Percentiles rank a stretch among this genome's conserved stretches.
Evolutionary conservation across 768 basidiomycete species (phyloP).

Genomic region (Suillus brevipes): DNA sequence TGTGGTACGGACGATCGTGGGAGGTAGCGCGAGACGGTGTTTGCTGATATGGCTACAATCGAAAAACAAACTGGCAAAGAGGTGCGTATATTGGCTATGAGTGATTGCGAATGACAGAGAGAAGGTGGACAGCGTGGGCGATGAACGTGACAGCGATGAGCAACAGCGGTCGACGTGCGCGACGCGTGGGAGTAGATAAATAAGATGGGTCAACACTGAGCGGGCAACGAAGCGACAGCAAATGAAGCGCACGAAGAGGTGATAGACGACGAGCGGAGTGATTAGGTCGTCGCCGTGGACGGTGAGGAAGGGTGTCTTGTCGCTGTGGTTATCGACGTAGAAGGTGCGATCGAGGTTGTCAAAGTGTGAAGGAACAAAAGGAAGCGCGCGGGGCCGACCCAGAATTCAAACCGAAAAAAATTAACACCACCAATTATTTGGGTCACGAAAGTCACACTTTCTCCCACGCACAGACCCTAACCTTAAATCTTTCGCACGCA

Average conservation of each 20-base stretch:
- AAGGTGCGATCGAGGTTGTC: conserved; percentile 45
- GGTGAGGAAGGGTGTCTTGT: conserved; percentile 41
- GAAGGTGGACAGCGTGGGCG: conserved; percentile 29
- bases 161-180: conserved; percentile 26
- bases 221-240: conserved; percentile 24
- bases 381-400: conserved; percentile 47
- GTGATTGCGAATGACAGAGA: conserved; percentile 30
- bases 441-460: conserved; percentile 32
- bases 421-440: conserved; percentile 41
- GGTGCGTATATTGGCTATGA: conserved; percentile 25
- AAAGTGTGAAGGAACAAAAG: conserved; percentile 43
- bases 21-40: conserved; percentile 36
- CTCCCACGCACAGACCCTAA: conserved; percentile 50
- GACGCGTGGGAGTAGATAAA: conserved; percentile 47
- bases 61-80: conserved; percentile 28
- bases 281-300: conserved; percentile 33
- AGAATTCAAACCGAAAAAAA: conserved; percentile 39
- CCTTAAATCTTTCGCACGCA: conserved; percentile 37
- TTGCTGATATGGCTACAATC: conserved; percentile 48
- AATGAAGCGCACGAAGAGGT: conserved; percentile 23
- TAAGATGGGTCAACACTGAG: conserved; percentile 25
- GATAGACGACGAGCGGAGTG: conserved; percentile 20
- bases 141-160: conserved; percentile 18
- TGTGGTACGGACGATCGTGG: conserved; percentile 30
- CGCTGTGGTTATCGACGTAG: conserved; percentile 47